Percentiles rank a stretch among this genome's conserved stretches.
Evolutionary conservation across 2,329 filamentous ascomycete species (phyloP).

Genomic region (Pestalotiopsis sp.): DNA sequence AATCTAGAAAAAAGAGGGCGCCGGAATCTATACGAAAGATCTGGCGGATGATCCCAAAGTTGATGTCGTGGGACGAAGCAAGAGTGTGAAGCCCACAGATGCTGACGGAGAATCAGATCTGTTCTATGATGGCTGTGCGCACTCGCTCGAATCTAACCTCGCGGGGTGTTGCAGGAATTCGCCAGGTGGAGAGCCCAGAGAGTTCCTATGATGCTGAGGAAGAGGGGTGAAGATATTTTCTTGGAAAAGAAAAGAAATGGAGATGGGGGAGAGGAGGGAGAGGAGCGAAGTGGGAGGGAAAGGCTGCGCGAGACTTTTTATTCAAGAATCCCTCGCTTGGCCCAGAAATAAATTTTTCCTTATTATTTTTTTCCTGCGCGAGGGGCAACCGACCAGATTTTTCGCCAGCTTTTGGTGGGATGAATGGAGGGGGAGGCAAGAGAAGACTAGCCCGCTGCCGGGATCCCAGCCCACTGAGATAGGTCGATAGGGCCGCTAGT

Average conservation of each 20-base stretch:
- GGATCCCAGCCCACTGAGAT: slow-evolving; percentile 3
- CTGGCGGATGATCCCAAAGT: background rate
- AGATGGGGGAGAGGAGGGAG: slow-evolving; percentile 8
- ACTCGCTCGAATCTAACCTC: slow-evolving; percentile 9
- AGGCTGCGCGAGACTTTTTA: slow-evolving; percentile 12
- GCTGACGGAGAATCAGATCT: slow-evolving; percentile 14
- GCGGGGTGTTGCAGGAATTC: slow-evolving; percentile 6
- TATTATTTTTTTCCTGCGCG: slow-evolving; percentile 1
- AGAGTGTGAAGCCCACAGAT: slow-evolving; percentile 12
- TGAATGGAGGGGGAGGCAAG: background rate
- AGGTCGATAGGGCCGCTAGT: background rate
- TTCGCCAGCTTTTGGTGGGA: slow-evolving; percentile 9
- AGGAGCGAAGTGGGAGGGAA: background rate
- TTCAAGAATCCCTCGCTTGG: slow-evolving; percentile 7
- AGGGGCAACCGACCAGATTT: slow-evolving; percentile 13
- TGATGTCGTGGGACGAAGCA: background rate
- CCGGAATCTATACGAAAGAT: slow-evolving; percentile 10
- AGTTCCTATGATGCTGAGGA: slow-evolving; percentile 10
- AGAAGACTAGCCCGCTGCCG: background rate
- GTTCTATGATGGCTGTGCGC: slow-evolving; percentile 11
- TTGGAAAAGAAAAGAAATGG: slow-evolving; percentile 6
- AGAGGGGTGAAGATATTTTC: background rate
- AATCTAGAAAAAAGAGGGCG: background rate
- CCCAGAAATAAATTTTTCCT: slow-evolving; percentile 12
- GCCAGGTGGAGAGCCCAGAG: slow-evolving; percentile 13